Evolutionary conservation across 2,329 filamentous ascomycete species (phyloP).

Genomic region (Aureobasidium sp.): DNA sequence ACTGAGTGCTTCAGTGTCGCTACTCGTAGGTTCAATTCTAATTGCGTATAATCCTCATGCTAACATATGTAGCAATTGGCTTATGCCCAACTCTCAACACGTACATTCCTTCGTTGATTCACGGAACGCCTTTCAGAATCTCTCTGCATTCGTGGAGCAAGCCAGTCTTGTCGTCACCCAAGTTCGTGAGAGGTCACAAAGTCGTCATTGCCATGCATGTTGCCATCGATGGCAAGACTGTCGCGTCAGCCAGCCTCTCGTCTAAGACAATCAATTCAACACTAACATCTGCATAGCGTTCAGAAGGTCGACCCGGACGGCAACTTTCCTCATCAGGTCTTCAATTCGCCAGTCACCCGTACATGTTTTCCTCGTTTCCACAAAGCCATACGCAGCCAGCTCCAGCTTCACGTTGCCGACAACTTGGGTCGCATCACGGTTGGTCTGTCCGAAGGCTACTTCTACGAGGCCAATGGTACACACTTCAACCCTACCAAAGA

Average conservation of each 20-base stretch:
- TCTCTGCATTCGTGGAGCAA: constrained; percentile 80
- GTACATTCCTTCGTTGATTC: constrained; percentile 72
- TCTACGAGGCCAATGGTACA: constrained; percentile 20
- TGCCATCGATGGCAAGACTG: constrained; percentile 71
- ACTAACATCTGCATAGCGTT: neutral
- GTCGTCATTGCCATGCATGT: constrained; percentile 60
- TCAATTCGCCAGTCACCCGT: neutral
- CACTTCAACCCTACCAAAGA: constrained; percentile 74
- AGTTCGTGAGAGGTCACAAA: constrained; percentile 57
- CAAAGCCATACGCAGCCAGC: constrained; percentile 72
- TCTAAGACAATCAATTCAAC: neutral
- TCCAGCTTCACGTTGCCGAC: constrained; percentile 77
- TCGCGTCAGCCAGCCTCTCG: constrained; percentile 56
- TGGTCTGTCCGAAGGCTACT: constrained; percentile 77
- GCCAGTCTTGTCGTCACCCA: constrained; percentile 65
- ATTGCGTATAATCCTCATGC: too few relatives aligned
- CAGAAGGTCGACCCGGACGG: constrained; percentile 1
- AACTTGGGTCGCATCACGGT: constrained; percentile 80
- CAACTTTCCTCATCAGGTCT: neutral
- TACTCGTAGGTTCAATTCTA: constrained; percentile 35
- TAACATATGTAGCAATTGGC: neutral
- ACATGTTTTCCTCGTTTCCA: constrained; percentile 79
- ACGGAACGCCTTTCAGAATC: constrained; percentile 69
- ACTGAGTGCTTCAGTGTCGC: constrained; percentile 76
- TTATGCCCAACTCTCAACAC: constrained; percentile 70